These are phyloP conservation scores for Zygosaccharomyces bailii DNA, from an alignment of 805 yeast genomes.

Conservation along the genomic window DNA sequence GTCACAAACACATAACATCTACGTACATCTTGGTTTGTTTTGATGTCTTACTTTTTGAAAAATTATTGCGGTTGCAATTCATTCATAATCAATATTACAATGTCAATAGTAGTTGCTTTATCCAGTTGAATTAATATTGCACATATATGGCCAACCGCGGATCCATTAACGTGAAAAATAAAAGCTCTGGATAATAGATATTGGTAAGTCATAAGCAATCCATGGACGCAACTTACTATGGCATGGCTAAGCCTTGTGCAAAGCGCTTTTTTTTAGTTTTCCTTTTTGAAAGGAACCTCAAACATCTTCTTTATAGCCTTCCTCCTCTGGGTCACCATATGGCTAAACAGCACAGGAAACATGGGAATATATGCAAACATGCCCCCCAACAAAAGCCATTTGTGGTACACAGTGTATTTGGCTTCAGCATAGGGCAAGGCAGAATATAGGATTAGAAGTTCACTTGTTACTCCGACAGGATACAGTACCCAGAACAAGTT, in stretches of 20 bases:
- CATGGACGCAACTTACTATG: not conserved
- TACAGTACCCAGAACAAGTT: slow-evolving; percentile 77
- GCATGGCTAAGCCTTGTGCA: not conserved
- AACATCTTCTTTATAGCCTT: slow-evolving; percentile 56
- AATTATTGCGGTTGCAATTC: not conserved
- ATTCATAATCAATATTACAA: not conserved
- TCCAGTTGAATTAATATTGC: not conserved
- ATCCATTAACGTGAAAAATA: not conserved
- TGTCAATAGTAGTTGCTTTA: not conserved
- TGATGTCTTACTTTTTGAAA: slow-evolving; percentile 1
- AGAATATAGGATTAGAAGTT: slow-evolving; percentile 62
- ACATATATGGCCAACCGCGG: slow-evolving; percentile 1
- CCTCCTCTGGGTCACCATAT: slow-evolving; percentile 85
- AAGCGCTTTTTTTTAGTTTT: not conserved
- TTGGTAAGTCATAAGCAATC: not conserved
- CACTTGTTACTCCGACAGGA: slow-evolving; percentile 91
- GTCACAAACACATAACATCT: not conserved
- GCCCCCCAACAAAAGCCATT: slow-evolving; percentile 51
- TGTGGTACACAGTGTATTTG: slow-evolving; percentile 49
- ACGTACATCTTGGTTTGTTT: not conserved
- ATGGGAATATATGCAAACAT: slow-evolving; percentile 81
- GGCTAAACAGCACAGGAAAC: slow-evolving; percentile 74
- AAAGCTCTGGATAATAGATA: not conserved
- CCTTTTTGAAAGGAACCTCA: slow-evolving; percentile 7
- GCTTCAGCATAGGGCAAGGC: slow-evolving; percentile 68